Conservation (phyloP, 164 flowering plant species). For the Vitis riparia region DNA sequence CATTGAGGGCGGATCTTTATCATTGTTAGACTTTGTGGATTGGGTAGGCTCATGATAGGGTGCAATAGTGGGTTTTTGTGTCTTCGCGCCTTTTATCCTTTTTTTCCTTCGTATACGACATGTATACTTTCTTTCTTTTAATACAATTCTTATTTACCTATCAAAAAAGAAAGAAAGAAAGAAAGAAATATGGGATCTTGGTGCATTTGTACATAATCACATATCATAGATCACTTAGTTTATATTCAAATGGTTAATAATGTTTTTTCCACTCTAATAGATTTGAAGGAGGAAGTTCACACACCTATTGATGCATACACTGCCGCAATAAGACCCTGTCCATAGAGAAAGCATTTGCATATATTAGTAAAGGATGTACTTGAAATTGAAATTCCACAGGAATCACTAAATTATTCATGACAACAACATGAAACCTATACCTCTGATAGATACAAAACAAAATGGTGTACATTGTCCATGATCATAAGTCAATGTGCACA, state of each 20-base stretch:
- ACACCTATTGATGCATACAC: conserved; percentile 72
- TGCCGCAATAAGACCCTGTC: conserved; percentile 68
- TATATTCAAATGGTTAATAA: background rate
- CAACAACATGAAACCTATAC: background rate
- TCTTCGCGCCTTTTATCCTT: too few relatives aligned
- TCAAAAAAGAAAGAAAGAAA: too few relatives aligned
- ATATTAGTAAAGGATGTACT: conserved; percentile 14
- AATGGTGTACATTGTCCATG: too few relatives aligned
- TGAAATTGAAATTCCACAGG: background rate
- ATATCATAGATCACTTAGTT: background rate
- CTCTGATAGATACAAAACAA: too few relatives aligned
- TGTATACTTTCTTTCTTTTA: too few relatives aligned
- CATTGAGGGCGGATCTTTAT: too few relatives aligned
- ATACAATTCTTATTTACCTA: too few relatives aligned
- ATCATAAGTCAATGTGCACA: too few relatives aligned
- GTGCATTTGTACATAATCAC: background rate
- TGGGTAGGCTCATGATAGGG: too few relatives aligned
- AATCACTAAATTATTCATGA: background rate
- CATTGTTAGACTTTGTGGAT: too few relatives aligned
- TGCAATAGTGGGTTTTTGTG: too few relatives aligned
- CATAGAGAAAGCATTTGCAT: conserved; percentile 15
- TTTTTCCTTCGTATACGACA: too few relatives aligned
- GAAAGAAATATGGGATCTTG: background rate
- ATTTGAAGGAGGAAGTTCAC: conserved; percentile 11
- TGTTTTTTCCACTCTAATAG: background rate